Evolutionary conservation across 2,329 filamentous ascomycete genomes (phyloP).

Genomic region (Zymoseptoria ardabiliae): DNA sequence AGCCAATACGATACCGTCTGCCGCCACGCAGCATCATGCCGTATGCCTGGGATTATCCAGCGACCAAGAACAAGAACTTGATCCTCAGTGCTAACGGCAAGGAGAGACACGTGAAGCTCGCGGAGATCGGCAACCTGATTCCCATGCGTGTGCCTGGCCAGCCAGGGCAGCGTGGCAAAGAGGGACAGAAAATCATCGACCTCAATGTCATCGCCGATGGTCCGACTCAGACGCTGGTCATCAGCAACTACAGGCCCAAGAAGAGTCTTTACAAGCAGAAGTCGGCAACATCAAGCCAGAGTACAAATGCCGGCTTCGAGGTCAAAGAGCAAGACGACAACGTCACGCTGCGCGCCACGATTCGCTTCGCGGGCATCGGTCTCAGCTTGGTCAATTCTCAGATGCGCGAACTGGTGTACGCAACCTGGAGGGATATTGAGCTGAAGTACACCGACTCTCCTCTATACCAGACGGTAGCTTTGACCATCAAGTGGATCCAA

Average conservation of each 20-base stretch:
- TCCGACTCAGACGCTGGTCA: conserved; percentile 85
- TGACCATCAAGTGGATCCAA: conserved; percentile 97
- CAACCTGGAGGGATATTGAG: conserved; percentile 86
- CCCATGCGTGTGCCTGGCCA: conserved; percentile 79
- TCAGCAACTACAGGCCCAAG: conserved; percentile 88
- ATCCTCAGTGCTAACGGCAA: conserved; percentile 71
- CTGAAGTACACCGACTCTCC: conserved; percentile 89
- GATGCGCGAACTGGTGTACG: conserved; percentile 82
- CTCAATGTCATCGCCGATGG: conserved; percentile 94
- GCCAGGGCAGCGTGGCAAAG: conserved; percentile 43
- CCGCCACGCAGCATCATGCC: conserved; percentile 97
- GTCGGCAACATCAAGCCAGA: conserved; percentile 47
- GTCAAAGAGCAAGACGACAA: conserved; percentile 87
- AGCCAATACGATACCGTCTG: conserved; percentile 82
- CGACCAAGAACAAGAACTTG: conserved; percentile 91
- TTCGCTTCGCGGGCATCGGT: conserved; percentile 83
- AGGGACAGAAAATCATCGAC: conserved; percentile 79
- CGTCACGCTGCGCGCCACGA: conserved; percentile 79
- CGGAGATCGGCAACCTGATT: conserved; percentile 92
- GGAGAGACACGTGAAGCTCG: conserved; percentile 86
- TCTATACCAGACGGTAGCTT: conserved; percentile 82
- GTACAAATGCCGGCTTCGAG: conserved; percentile 69
- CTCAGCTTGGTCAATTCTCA: conserved; percentile 91
- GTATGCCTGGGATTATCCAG: conserved; percentile 98
- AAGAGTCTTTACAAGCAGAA: conserved; percentile 83